Conservation (phyloP, 1,139 yeast species). For the Hansenula sp. region DNA sequence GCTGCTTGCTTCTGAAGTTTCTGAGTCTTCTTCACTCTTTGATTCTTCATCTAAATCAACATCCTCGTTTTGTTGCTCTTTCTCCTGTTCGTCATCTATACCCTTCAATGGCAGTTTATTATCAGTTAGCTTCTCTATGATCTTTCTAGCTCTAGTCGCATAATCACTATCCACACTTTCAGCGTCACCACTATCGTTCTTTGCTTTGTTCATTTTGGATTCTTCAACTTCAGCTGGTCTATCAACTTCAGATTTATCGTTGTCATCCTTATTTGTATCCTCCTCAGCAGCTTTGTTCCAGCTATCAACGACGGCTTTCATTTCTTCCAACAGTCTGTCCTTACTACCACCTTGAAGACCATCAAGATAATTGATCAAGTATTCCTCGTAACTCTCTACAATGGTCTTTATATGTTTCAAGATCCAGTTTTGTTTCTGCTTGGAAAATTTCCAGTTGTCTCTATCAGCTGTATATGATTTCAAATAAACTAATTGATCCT, state of each 20-base stretch:
- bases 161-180: slow-evolving; percentile 27
- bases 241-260: slow-evolving; percentile 17
- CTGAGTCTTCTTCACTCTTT: slow-evolving; percentile 1
- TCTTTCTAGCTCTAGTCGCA: slow-evolving; percentile 41
- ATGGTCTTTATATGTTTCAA: slow-evolving; percentile 60
- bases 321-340: slow-evolving; percentile 51
- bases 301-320: slow-evolving; percentile 40
- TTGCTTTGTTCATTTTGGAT: slow-evolving; percentile 4
- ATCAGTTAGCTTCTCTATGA: slow-evolving; percentile 35
- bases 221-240: slow-evolving; percentile 7
- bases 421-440: slow-evolving; percentile 93
- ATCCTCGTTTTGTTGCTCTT: slow-evolving; percentile 3
- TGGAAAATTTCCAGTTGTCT: slow-evolving; percentile 83
- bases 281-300: slow-evolving; percentile 51
- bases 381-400: slow-evolving; percentile 53
- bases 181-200: slow-evolving; percentile 2
- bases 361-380: slow-evolving; percentile 53
- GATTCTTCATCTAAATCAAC: slow-evolving; percentile 1
- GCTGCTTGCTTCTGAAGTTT: too few species aligned
- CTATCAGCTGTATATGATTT: slow-evolving; percentile 60
- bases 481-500: slow-evolving; percentile 76
- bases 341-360: slow-evolving; percentile 76
- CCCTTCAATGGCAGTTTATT: slow-evolving; percentile 36
- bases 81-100: slow-evolving; percentile 22
- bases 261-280: slow-evolving; percentile 14